phyloP scores from a whole-genome alignment of 495 filamentous ascomycete genomes.

The Tuber calosporum region DNA sequence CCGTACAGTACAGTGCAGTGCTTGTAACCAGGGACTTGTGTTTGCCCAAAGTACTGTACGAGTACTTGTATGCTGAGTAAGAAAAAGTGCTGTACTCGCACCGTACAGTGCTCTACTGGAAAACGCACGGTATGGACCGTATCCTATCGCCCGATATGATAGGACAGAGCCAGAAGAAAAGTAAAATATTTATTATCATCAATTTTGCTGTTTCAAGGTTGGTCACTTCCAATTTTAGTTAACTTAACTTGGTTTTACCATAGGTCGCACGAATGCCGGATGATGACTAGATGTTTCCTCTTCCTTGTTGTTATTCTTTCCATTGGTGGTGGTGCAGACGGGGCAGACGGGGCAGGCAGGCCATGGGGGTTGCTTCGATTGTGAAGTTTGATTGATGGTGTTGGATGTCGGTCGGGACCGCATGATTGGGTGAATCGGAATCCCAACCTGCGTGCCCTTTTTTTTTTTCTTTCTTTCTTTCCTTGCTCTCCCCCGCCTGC shows the following conservation, averaged over 20 bases:
- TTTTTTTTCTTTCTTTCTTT: slow-evolving; percentile 22
- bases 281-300: slow-evolving; percentile 5
- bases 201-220: slow-evolving; percentile 1
- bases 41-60: not conserved
- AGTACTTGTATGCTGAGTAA: slow-evolving; percentile 5
- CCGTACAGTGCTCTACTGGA: not conserved
- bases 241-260: not conserved
- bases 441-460: slow-evolving; percentile 9
- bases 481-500: slow-evolving; percentile 18
- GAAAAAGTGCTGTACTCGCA: slow-evolving; percentile 2
- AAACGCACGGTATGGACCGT: not conserved
- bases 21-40: not conserved
- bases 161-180: not conserved
- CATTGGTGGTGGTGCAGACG: not conserved
- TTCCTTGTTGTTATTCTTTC: not conserved
- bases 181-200: not conserved
- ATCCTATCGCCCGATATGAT: not conserved
- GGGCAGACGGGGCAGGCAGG: too few relatives aligned
- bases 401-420: slow-evolving; percentile 10
- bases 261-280: not conserved
- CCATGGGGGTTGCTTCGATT: not conserved
- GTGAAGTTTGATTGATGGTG: slow-evolving; percentile 2
- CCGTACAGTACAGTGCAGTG: too few relatives aligned
- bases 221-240: not conserved
- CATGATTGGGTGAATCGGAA: slow-evolving; percentile 36